Evolutionary conservation across 2,329 filamentous ascomycete genomes (phyloP), one percentile per base, ranked within the genome.

Genomic region (Coniochaeta pulveracea): DNA sequence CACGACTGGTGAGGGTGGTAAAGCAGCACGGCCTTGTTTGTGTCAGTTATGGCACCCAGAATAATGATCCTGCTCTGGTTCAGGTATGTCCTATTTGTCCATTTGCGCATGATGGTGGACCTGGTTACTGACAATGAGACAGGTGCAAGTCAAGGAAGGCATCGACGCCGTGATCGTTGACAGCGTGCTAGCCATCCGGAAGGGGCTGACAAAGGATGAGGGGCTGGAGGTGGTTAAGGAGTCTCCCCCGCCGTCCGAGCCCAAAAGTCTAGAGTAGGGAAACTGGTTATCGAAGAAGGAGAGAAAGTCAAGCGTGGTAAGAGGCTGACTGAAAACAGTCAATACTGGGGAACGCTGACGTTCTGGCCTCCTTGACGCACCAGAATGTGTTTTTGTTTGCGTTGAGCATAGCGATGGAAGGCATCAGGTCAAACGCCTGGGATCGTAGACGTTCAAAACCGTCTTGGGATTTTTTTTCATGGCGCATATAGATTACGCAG

Each of bases 161-260:
- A 95, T 98, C 40, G 91, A 98, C 52, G 91, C 91, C 2, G 89
- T 98, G 34, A 98, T 98, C 50, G 91, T 96, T 10, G 91, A 98
- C 53, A 91, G 76, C 40, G 89, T 98, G 3, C 71, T 96, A 19
- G 85, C 85, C 25, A 95, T 98, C 45, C 77, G 89, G 29, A 86
- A 94, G 57, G 89, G 85, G 1, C 68, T 98, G 40, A 91, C 84
- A 1, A 59, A 52, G 34, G 45, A 45, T 26, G 34, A 43, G 12
- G 43, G 47, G 37, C 23, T 17, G 21, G 30, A 23, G 37, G 34
- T 34, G 28, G 18, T 15, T 12, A 21, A 31, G n/a, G 18, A 14
- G 7, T 17, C 19, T 17, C n/a, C n/a, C n/a, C n/a, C n/a, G n/a
- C n/a, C n/a, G n/a, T n/a, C n/a, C n/a, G n/a, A n/a, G n/a, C n/a